These are phyloP conservation scores for Wickerhamiella alocasiicola DNA, from an alignment of 805 yeast species.

Conservation along the genomic window DNA sequence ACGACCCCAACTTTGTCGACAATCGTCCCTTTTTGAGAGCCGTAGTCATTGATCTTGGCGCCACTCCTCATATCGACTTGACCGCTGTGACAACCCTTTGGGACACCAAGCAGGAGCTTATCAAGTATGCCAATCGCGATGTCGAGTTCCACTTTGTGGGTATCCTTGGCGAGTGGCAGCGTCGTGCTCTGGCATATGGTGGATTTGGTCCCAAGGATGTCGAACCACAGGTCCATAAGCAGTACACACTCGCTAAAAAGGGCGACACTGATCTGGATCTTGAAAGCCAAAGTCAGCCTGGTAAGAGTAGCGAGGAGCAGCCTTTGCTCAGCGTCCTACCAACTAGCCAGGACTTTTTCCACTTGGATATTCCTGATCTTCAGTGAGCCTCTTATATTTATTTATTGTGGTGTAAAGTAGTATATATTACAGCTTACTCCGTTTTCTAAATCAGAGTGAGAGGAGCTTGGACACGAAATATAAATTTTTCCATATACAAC, in stretches of 20 bases:
- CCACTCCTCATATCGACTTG: conserved; percentile 62
- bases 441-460: too few species aligned
- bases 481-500: too few species aligned
- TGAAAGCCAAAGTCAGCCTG: conserved; percentile 10
- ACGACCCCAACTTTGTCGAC: conserved; percentile 29
- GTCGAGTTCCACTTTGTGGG: conserved; percentile 88
- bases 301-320: conserved; percentile 22
- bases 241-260: conserved; percentile 20
- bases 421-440: too few species aligned
- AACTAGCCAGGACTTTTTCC: conserved; percentile 66
- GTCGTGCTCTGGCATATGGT: conserved; percentile 63
- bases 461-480: too few species aligned
- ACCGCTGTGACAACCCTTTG: conserved; percentile 68
- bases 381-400: conserved; percentile 13
- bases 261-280: conserved; percentile 22
- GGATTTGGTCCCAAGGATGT: conserved; percentile 15
- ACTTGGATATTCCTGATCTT: conserved; percentile 54
- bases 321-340: conserved; percentile 44
- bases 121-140: conserved; percentile 63
- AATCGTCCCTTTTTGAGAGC: conserved; percentile 56
- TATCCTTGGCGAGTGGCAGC: conserved; percentile 74
- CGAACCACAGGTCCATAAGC: neutral
- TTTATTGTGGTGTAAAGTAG: too few species aligned
- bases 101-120: conserved; percentile 61
- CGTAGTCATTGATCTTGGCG: conserved; percentile 69